Conservation (phyloP, 495 filamentous ascomycete genomes). For the Penicillium antarcticum region DNA sequence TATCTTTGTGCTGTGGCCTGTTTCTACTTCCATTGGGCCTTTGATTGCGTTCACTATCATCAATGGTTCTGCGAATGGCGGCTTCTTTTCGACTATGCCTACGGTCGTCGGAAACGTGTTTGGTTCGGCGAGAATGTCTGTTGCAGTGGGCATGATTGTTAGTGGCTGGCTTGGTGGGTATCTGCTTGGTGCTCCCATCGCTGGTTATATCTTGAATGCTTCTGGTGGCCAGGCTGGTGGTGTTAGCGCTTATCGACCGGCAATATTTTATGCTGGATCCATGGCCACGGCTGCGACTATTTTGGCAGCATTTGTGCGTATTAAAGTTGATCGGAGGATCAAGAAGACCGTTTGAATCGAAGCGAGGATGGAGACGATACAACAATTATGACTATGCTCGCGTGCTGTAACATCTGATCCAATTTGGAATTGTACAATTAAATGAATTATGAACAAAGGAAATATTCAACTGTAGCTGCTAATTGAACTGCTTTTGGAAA, state of each 20-base stretch:
- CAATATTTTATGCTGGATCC: constrained; percentile 55
- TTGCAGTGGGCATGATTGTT: constrained; percentile 60
- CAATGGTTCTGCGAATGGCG: constrained; percentile 55
- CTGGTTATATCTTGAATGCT: constrained; percentile 53
- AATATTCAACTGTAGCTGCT: no score
- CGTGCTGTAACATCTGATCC: no score
- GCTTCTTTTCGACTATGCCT: constrained; percentile 58
- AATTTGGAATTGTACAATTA: no score
- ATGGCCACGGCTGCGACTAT: constrained; percentile 30
- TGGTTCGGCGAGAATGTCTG: constrained; percentile 49
- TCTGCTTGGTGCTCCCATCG: constrained; percentile 57
- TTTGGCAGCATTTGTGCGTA: constrained; percentile 18
- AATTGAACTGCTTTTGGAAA: no score
- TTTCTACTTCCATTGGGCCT: constrained; percentile 49
- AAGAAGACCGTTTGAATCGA: constrained; percentile 19
- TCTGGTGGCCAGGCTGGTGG: constrained; percentile 46
- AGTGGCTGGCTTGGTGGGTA: constrained; percentile 60
- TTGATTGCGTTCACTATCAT: constrained; percentile 50
- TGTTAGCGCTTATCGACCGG: constrained; percentile 50
- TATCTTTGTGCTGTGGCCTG: constrained; percentile 56
- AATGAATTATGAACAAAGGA: no score
- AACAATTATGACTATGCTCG: no score
- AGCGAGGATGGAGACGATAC: no score
- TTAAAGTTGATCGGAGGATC: constrained; percentile 24
- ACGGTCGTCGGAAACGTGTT: constrained; percentile 59